Conservation (phyloP, 1,139 yeast genomes). For the Debaryomyces coudertii region DNA sequence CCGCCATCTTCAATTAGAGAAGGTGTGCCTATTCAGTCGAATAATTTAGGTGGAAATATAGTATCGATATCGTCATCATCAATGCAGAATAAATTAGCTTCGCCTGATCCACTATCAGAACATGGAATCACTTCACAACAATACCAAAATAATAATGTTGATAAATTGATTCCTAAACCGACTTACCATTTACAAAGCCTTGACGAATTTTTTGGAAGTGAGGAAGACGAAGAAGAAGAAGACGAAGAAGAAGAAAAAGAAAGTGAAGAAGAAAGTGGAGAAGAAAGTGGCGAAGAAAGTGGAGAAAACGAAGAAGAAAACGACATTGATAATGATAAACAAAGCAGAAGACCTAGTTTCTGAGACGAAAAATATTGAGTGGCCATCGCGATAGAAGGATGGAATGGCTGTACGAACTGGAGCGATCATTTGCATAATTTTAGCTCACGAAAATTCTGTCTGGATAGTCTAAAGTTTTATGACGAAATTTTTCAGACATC, state of each 20-base stretch:
- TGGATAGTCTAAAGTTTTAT: neutral
- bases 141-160: slow-evolving; percentile 11
- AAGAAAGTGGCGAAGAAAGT: slow-evolving; percentile 15
- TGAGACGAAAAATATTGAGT: neutral
- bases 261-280: slow-evolving; percentile 19
- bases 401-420: neutral
- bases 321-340: slow-evolving; percentile 12
- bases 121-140: slow-evolving; percentile 33
- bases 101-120: slow-evolving; percentile 24
- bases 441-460: too few relatives aligned
- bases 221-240: slow-evolving; percentile 37
- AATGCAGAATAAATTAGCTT: slow-evolving; percentile 21
- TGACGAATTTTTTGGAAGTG: slow-evolving; percentile 79
- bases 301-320: slow-evolving; percentile 15
- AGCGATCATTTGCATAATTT: too few relatives aligned
- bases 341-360: neutral
- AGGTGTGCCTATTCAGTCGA: slow-evolving; percentile 29
- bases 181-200: slow-evolving; percentile 68
- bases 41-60: slow-evolving; percentile 24
- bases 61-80: slow-evolving; percentile 21
- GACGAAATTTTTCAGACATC: neutral
- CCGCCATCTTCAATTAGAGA: slow-evolving; percentile 45
- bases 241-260: slow-evolving; percentile 30
- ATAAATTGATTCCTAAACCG: slow-evolving; percentile 25
- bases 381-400: neutral